Percentiles rank a stretch among this genome's conserved stretches.
phyloP scores from a whole-genome alignment of 1,284 basidiomycete species.

The Chondrostereum purpureum region DNA sequence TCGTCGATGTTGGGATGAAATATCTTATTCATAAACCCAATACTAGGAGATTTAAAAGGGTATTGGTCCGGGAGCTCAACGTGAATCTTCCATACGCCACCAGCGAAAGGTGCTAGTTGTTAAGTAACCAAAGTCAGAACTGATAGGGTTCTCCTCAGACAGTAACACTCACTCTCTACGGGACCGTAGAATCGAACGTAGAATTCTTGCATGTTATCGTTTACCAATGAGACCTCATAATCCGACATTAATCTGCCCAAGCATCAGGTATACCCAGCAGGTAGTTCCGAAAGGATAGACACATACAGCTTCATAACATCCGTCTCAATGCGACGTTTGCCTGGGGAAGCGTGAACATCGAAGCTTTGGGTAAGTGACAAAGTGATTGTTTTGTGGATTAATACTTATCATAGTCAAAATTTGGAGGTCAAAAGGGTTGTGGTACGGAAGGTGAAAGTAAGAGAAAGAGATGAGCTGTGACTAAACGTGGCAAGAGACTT shows the following conservation, averaged over 20 bases:
- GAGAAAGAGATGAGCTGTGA: not conserved
- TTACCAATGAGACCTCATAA: constrained; percentile 94
- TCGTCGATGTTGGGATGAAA: constrained; percentile 99
- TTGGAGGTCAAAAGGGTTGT: not conserved
- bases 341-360: constrained; percentile 34
- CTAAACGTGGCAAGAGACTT: constrained; percentile 13
- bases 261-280: not conserved
- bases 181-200: constrained; percentile 95
- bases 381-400: not conserved
- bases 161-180: constrained; percentile 72
- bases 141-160: constrained; percentile 2
- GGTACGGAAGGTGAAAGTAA: not conserved
- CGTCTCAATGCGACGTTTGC: constrained; percentile 93
- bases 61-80: constrained; percentile 99
- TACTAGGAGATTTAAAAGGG: constrained; percentile 97
- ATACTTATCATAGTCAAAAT: constrained; percentile 33
- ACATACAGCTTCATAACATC: constrained; percentile 98
- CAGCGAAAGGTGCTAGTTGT: constrained; percentile 86
- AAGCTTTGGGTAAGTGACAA: constrained; percentile 7
- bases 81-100: constrained; percentile 98
- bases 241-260: constrained; percentile 84
- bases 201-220: constrained; percentile 99
- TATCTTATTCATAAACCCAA: constrained; percentile 99
- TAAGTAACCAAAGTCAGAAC: constrained; percentile 10
- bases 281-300: constrained; percentile 4